phyloP scores from a whole-genome alignment of 2,329 filamentous ascomycete genomes.

The Teratosphaeria gauchensis region DNA sequence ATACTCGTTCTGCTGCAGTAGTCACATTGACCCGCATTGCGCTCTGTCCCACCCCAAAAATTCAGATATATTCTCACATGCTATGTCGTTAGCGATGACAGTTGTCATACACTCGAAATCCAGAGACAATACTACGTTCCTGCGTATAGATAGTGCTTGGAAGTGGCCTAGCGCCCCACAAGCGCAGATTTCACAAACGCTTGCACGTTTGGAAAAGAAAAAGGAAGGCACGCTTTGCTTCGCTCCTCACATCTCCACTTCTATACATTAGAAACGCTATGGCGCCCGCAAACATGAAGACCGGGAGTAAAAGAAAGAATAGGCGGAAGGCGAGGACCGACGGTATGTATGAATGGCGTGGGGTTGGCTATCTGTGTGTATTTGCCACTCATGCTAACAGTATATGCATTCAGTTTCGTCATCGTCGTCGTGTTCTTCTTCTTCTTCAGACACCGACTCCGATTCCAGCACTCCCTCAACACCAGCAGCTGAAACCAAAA shows the following conservation, averaged over 20 bases:
- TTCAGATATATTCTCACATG: too few relatives aligned
- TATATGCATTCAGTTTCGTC: background rate
- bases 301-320: constrained; percentile 12
- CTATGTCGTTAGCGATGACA: too few relatives aligned
- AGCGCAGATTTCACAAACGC: too few relatives aligned
- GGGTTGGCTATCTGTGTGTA: background rate
- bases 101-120: too few relatives aligned
- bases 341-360: constrained; percentile 6
- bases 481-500: too few relatives aligned
- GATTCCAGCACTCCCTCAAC: constrained; percentile 1
- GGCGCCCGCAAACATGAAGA: constrained; percentile 8
- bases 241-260: background rate
- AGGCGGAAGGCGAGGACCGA: constrained; percentile 19
- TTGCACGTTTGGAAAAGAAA: background rate
- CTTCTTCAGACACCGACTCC: background rate
- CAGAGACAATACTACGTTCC: too few relatives aligned
- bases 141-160: too few relatives aligned
- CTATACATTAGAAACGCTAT: too few relatives aligned
- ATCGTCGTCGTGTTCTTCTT: constrained; percentile 3
- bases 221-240: background rate
- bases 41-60: too few relatives aligned
- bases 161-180: too few relatives aligned
- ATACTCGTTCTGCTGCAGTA: background rate
- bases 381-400: background rate
- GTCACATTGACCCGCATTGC: too few relatives aligned